Evolutionary conservation across 106 monocot species (phyloP).

Genomic region (Apostasia shenzhenica): DNA sequence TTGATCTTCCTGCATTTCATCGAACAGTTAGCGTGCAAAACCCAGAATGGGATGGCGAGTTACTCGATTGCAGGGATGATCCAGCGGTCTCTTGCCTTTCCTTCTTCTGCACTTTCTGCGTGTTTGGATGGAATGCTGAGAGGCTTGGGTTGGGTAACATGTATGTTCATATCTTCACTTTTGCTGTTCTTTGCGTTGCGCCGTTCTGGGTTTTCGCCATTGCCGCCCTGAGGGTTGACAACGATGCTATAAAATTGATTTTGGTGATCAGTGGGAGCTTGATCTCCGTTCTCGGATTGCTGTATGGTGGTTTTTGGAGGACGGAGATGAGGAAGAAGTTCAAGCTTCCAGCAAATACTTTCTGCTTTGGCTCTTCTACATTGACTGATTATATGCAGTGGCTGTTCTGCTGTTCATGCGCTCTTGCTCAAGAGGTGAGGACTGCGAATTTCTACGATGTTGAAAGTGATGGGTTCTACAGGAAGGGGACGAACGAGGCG

Average conservation of each 20-base stretch:
- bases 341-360: constrained; percentile 17
- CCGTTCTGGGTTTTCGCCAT: constrained; percentile 40
- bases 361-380: constrained; percentile 22
- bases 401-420: constrained; percentile 38
- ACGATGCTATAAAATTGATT: constrained; percentile 12
- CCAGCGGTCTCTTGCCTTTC: constrained; percentile 21
- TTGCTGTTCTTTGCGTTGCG: constrained; percentile 30
- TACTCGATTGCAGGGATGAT: constrained; percentile 27
- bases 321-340: constrained; percentile 36
- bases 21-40: background rate
- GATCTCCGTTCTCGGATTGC: constrained; percentile 23
- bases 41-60: constrained; percentile 33
- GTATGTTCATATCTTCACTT: constrained; percentile 34
- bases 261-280: constrained; percentile 21
- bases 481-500: background rate
- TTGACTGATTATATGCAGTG: constrained; percentile 30
- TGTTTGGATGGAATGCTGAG: constrained; percentile 50
- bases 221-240: constrained; percentile 22
- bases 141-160: constrained; percentile 49
- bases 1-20: too few relatives aligned
- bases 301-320: constrained; percentile 48
- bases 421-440: constrained; percentile 37
- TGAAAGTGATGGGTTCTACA: constrained; percentile 7
- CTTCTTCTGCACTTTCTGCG: constrained; percentile 31
- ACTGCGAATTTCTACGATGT: constrained; percentile 30